Base-by-base conservation (phyloP, 202 grass and related monocot species). In the Schoenoplectus tabernaemontani region DNA sequence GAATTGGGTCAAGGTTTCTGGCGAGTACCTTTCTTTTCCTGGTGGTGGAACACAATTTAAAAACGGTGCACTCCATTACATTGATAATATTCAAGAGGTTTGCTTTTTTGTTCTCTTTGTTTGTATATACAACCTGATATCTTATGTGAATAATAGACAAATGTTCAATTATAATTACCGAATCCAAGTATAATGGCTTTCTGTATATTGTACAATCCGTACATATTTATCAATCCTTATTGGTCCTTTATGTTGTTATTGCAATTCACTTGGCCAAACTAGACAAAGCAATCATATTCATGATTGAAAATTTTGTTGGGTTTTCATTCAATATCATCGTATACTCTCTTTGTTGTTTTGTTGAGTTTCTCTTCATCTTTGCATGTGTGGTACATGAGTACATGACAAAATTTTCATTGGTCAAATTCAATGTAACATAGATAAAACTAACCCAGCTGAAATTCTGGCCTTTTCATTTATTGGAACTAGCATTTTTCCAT, bases 31-130 rank as follows among this genome's bases (percentile, higher is more conserved):
- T 7, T 87, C 90, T 23, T 99, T 99, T 83, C 96, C 96, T 5
- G 96, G 92, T 72, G 96, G 96, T 79, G 96, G 96, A 19, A 99
- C 96, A 17, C 92, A 99, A 78, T 99, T 99, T 85, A 96, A 89
- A 84, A 86, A 99, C 65, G 86, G 92, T 22, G 92, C 96, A 61
- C 79, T 99, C 3, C 92, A 89, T 47, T 99, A 99, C 83, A 96
- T 99, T 77, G 87, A 99, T 57, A 65, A 90, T 39, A 96, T 99
- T 79, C 64, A 91, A 85, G 71, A 78, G 48, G 87, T 89, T 85
- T 78, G 38, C n/a, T 56, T 42, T 46, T 62, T 26, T 28, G 16
- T 70, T 54, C n/a, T 17, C 53, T 68, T 28, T 26, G 1, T 59
- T 48, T 33, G 19, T 46, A 41, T 17, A 78, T 48, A 62, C 33